Evolutionary conservation across 352 stramenopile species (phyloP).

Genomic region (Phytophthora foliorum): DNA sequence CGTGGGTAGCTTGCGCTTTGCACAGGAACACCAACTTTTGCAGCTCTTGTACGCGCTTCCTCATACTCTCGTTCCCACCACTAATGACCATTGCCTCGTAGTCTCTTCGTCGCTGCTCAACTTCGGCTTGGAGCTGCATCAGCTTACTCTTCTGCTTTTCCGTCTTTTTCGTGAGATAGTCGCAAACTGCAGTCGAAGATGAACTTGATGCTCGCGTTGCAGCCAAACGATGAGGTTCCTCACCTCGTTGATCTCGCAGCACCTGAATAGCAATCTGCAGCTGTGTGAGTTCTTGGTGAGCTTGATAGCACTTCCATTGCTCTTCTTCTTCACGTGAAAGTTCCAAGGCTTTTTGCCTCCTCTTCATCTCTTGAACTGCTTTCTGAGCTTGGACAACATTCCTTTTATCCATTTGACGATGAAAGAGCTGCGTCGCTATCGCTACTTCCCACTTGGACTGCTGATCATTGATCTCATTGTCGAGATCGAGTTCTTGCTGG

Average conservation of each 20-base stretch:
- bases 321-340: slow-evolving; percentile 66
- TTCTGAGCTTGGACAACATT: slow-evolving; percentile 20
- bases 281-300: slow-evolving; percentile 66
- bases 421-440: slow-evolving; percentile 59
- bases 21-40: slow-evolving; percentile 78
- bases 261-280: slow-evolving; percentile 66
- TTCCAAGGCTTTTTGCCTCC: slow-evolving; percentile 47
- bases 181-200: slow-evolving; percentile 41
- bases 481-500: slow-evolving; percentile 39
- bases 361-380: slow-evolving; percentile 48
- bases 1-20: slow-evolving; percentile 59
- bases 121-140: slow-evolving; percentile 44
- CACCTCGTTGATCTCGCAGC: slow-evolving; percentile 27
- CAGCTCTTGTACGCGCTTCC: slow-evolving; percentile 68
- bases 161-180: slow-evolving; percentile 65
- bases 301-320: slow-evolving; percentile 61
- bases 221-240: slow-evolving; percentile 21
- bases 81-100: slow-evolving; percentile 52
- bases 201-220: slow-evolving; percentile 23
- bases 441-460: slow-evolving; percentile 56
- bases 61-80: slow-evolving; percentile 61
- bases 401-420: slow-evolving; percentile 53
- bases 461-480: slow-evolving; percentile 43
- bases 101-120: slow-evolving; percentile 35
- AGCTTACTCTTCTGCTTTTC: slow-evolving; percentile 54